A percentile compares a stretch with the other conserved stretches of the same genome.
phyloP scores from a whole-genome alignment of 2,329 filamentous ascomycete genomes.

The Chaetothyriales sp. region DNA sequence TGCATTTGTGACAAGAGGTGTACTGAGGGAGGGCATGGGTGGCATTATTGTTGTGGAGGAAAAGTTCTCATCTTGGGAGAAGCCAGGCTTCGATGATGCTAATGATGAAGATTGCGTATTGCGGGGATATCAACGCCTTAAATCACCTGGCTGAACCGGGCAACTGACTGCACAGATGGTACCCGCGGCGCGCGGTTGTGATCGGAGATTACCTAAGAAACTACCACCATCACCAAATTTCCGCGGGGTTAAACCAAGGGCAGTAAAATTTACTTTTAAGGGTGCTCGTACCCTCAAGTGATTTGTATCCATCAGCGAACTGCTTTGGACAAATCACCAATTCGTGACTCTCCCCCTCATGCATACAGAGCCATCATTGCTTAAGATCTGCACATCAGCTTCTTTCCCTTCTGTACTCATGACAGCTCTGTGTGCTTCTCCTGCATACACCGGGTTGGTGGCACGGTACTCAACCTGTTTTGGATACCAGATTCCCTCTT shows the following conservation, averaged over 20 bases:
- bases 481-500: slow-evolving; percentile 23
- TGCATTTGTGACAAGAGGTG: slow-evolving; percentile 15
- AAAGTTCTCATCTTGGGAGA: background rate
- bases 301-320: background rate
- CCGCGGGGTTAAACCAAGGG: no score
- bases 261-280: no score
- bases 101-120: background rate
- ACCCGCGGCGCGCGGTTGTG: no score
- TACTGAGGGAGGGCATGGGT: slow-evolving; percentile 15
- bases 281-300: no score
- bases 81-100: background rate
- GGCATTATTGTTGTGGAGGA: slow-evolving; percentile 11
- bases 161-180: no score
- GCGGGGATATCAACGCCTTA: no score
- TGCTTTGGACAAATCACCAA: slow-evolving; percentile 5
- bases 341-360: slow-evolving; percentile 22
- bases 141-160: no score
- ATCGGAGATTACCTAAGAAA: no score
- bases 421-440: slow-evolving; percentile 34
- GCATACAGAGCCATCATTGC: slow-evolving; percentile 19
- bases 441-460: slow-evolving; percentile 37
- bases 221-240: no score
- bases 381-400: slow-evolving; percentile 19
- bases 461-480: slow-evolving; percentile 35
- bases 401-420: slow-evolving; percentile 25